These are phyloP conservation scores for Xylariaceae sp. DNA, from an alignment of 2,329 filamentous ascomycete species.

Conservation along the genomic window DNA sequence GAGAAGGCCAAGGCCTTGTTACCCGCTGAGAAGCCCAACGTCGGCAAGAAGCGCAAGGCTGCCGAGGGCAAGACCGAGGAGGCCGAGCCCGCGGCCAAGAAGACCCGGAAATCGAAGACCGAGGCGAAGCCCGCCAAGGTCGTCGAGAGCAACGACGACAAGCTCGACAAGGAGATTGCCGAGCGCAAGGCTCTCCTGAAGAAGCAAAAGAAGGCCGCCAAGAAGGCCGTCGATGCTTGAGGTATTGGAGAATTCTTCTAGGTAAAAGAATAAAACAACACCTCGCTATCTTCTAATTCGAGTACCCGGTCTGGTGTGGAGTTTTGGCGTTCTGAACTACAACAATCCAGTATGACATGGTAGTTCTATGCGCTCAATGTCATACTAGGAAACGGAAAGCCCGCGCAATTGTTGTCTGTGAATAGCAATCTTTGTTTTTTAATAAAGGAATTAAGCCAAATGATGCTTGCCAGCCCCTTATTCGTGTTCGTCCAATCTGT, in stretches of 20 bases:
- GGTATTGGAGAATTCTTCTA: neutral
- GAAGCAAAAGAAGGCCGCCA: conserved; percentile 55
- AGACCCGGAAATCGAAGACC: conserved; percentile 43
- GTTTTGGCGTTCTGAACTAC: conserved; percentile 9
- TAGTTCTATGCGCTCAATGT: too few species aligned
- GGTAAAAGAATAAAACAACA: neutral
- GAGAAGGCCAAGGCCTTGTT: conserved; percentile 41
- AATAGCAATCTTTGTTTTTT: neutral
- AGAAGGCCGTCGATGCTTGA: conserved; percentile 45
- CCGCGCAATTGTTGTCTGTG: neutral
- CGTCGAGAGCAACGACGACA: conserved; percentile 45
- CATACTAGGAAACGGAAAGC: too few species aligned
- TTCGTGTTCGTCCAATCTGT: too few species aligned
- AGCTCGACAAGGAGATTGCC: conserved; percentile 55
- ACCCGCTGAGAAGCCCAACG: conserved; percentile 45
- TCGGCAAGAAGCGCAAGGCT: conserved; percentile 61
- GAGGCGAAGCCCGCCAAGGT: conserved; percentile 31
- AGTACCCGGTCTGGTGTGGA: neutral
- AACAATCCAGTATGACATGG: too few species aligned
- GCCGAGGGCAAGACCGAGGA: conserved; percentile 32
- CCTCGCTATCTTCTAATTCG: conserved; percentile 2
- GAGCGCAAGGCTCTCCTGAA: conserved; percentile 52
- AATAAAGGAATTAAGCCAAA: neutral
- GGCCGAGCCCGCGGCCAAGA: conserved; percentile 38
- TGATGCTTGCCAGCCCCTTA: too few species aligned